Evolutionary conservation across 2,329 filamentous ascomycete species (phyloP), one percentile per base, ranked within the genome.

Genomic region (Decorospora gaudefroyi): DNA sequence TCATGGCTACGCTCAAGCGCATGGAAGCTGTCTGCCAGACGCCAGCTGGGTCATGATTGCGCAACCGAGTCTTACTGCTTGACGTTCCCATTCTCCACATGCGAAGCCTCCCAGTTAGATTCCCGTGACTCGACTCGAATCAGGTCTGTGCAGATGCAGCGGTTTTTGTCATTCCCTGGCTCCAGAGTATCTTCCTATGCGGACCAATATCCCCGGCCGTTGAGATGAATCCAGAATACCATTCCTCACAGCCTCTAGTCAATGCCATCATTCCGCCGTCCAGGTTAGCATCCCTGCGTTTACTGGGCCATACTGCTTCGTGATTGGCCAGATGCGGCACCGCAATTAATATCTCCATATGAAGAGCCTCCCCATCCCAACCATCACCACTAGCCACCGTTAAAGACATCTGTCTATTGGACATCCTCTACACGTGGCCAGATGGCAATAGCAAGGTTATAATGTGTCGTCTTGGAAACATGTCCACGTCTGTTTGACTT

Each of bases 1-100:
- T 89, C 19, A 72, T 90, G 12, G 80, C 85, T 32, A 85, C 85
- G 4, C 73, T 93, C 23, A 74, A 76, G 49, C 77, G 79, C 49
- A 74, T 90, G 22, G 82, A 87, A 65, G 76, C 82, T 49, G 76
- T 79, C 16, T 90, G 87, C 67, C 25, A 53, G 8, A 48, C 55
- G 7, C 38, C 60, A 16, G 46, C 44, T 6, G 51, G 56, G 4
- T 65, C 61, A 67, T 12, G 5, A 28, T 11, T 2, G n/a, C 13
- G 7, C 17, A 15, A 22, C n/a, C n/a, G n/a, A n/a, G n/a, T n/a
- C n/a, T n/a, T n/a, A n/a, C n/a, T n/a, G n/a, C n/a, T n/a, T n/a
- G n/a, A n/a, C n/a, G n/a, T n/a, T n/a, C n/a, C n/a, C n/a, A n/a
- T n/a, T n/a, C n/a, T n/a, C n/a, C n/a, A n/a, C n/a, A n/a, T n/a